phyloP scores from a whole-genome alignment of 2,329 filamentous ascomycete genomes.

The Fusarium sp. region DNA sequence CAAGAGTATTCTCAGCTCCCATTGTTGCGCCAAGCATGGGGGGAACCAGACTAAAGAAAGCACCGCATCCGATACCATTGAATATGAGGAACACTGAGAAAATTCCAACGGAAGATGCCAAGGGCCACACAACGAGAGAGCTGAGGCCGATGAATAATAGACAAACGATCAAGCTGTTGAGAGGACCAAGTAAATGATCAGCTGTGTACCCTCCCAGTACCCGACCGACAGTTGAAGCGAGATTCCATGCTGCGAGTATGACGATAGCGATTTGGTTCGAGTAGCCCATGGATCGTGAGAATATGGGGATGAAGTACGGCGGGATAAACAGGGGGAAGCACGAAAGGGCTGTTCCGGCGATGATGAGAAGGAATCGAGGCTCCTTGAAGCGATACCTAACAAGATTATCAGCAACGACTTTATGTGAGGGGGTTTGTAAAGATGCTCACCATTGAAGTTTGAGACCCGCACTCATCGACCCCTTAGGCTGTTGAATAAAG shows the following conservation, averaged over 20 bases:
- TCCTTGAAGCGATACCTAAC: conserved; percentile 49
- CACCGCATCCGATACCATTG: conserved; percentile 50
- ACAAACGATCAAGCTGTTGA: conserved; percentile 49
- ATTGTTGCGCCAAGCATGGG: conserved; percentile 47
- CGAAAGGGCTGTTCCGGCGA: conserved; percentile 45
- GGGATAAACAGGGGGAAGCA: conserved; percentile 48
- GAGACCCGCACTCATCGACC: conserved; percentile 17
- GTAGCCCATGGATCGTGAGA: conserved; percentile 45
- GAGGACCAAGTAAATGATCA: conserved; percentile 45
- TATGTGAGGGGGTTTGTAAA: too few relatives aligned
- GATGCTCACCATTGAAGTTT: conserved; percentile 46
- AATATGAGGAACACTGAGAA: conserved; percentile 43
- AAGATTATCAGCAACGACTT: accelerated
- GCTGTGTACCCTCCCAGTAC: conserved; percentile 46
- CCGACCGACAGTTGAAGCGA: conserved; percentile 48
- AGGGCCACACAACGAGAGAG: conserved; percentile 47
- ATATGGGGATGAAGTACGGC: conserved; percentile 47
- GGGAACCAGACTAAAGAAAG: conserved; percentile 51
- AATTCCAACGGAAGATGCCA: conserved; percentile 45
- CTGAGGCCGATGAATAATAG: conserved; percentile 48
- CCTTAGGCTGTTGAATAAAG: conserved; percentile 42
- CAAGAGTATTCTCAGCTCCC: conserved; percentile 42
- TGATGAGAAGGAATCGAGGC: conserved; percentile 42
- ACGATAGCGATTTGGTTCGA: conserved; percentile 43
- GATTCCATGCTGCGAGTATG: conserved; percentile 49